Evolutionary conservation across 2,329 filamentous ascomycete genomes (phyloP), one percentile per base, ranked within the genome.

Genomic region (Zymoseptoria tritici): DNA sequence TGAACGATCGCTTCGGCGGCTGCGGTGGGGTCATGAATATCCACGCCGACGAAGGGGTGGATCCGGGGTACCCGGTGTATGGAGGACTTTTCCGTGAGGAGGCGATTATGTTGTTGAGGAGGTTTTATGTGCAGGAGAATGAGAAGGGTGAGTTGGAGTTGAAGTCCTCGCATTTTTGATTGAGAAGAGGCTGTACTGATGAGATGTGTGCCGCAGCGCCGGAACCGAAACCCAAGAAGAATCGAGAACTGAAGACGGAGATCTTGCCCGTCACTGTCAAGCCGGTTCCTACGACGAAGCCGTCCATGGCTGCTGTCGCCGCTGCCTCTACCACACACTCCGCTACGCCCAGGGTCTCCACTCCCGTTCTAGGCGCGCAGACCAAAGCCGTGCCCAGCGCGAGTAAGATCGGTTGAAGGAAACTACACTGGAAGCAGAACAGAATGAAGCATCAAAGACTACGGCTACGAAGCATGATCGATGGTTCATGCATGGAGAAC

Each of bases 81-180:
- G 91, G 92, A 49, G 93, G 92, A 1, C 87, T 95, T 79, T 90
- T 91, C 69, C 85, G 91, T 53, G 90, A 96, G 70, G 93, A 97
- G 71, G 93, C 94, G 4, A 95, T 99, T 61, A 92, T 93, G 74
- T 77, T 99, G 66, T 80, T 99, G 66, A 83, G 95, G 64, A 86
- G 93, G 60, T 99, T 99, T 75, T 99, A 99, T 74, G 90, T 99
- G 31, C 94, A 99, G 76, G 92, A 99, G 76, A 99, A 99, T 75
- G 91, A 90, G 64, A 89, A 94, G 80, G 90, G 89, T 90, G 77
- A 68, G 79, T 70, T 42, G 51, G 51, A 56, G 24, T n/a, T 6
- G 24, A 21, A 22, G 9, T 24, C n/a, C n/a, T n/a, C n/a, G n/a
- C n/a, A n/a, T n/a, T n/a, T n/a, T n/a, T n/a, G n/a, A n/a, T n/a